Percentiles rank a stretch among this genome's conserved stretches.
Evolutionary conservation across 164 flowering plant species (phyloP).

Genomic region (Piper longum): DNA sequence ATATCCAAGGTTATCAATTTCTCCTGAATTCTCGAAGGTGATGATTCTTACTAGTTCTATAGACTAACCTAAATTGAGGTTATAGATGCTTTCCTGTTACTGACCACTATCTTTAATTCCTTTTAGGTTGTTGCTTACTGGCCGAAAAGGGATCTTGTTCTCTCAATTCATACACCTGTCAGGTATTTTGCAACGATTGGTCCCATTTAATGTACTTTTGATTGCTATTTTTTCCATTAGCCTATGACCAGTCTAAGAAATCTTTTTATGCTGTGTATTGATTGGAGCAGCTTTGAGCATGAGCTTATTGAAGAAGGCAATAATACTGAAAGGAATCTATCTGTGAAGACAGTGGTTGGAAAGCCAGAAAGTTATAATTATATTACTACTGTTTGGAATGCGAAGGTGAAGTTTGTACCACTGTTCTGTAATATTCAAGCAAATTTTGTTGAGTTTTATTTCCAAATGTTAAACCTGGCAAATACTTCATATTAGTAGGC

Average conservation of each 20-base stretch:
- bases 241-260: not conserved
- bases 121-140: slow-evolving; percentile 65
- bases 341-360: slow-evolving; percentile 10
- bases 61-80: no score
- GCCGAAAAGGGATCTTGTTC: slow-evolving; percentile 61
- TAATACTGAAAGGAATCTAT: slow-evolving; percentile 18
- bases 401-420: slow-evolving; percentile 34
- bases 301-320: slow-evolving; percentile 49
- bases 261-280: not conserved
- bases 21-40: slow-evolving; percentile 90
- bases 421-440: not conserved
- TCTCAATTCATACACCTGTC: slow-evolving; percentile 73
- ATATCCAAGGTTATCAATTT: slow-evolving; percentile 63
- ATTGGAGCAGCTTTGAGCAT: slow-evolving; percentile 78
- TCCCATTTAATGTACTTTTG: not conserved
- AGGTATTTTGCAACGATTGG: slow-evolving; percentile 29
- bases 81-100: no score
- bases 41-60: slow-evolving; percentile 1
- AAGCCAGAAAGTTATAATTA: slow-evolving; percentile 14
- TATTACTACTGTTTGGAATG: slow-evolving; percentile 56
- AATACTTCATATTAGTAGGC: no score
- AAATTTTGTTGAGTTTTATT: not conserved
- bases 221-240: not conserved
- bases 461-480: no score
- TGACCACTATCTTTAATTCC: not conserved